Conservation (phyloP, 495 filamentous ascomycete genomes). For the Daldinia childiae region DNA sequence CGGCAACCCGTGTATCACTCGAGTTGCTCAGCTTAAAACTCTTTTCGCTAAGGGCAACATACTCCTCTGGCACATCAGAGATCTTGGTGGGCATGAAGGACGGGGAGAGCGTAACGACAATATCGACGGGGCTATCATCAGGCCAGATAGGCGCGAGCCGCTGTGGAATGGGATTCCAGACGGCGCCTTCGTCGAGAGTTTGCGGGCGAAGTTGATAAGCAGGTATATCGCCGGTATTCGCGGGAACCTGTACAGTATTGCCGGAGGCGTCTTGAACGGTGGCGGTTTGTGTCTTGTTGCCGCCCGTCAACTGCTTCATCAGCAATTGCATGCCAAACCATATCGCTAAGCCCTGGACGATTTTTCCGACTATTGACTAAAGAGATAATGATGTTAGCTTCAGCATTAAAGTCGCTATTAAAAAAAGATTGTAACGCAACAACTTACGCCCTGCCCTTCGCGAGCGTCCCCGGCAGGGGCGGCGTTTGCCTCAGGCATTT, state of each 20-base stretch:
- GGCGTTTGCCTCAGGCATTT: conserved; percentile 52
- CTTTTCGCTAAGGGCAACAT: conserved; percentile 80
- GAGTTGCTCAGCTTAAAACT: conserved; percentile 83
- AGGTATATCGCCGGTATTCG: conserved; percentile 64
- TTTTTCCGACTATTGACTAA: conserved; percentile 50
- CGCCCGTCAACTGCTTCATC: conserved; percentile 57
- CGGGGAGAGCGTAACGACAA: conserved; percentile 83
- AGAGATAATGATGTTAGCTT: conserved; percentile 39
- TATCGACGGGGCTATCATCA: conserved; percentile 76
- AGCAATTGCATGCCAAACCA: conserved; percentile 59
- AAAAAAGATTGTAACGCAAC: conserved; percentile 12
- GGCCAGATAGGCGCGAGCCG: conserved; percentile 89
- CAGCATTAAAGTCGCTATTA: not conserved
- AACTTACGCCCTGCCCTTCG: conserved; percentile 53
- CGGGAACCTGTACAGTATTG: conserved; percentile 54
- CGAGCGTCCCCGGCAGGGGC: conserved; percentile 45
- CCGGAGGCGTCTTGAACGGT: conserved; percentile 59
- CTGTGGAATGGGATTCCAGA: conserved; percentile 79
- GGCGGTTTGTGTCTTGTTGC: conserved; percentile 58
- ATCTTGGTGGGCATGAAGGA: conserved; percentile 75
- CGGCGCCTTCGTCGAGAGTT: conserved; percentile 64
- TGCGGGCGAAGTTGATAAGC: conserved; percentile 71
- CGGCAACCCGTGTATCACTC: conserved; percentile 78
- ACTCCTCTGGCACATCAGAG: conserved; percentile 61
- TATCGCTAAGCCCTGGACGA: conserved; percentile 53